Evolutionary conservation across 208 protist genomes (phyloP).

Genomic region (Porcisia hertigi): DNA sequence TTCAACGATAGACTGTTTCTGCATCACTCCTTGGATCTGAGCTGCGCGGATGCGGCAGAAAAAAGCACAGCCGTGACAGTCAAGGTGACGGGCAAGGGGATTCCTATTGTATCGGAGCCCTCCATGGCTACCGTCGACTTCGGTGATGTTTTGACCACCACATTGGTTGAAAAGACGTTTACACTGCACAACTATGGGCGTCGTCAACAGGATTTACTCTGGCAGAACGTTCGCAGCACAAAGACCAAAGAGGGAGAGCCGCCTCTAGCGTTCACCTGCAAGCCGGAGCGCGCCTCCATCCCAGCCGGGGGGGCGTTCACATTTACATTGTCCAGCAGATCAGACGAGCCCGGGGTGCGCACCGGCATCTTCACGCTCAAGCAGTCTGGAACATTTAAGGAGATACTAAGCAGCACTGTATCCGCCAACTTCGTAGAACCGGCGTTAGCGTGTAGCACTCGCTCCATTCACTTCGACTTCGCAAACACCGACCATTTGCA

Average conservation of each 20-base stretch:
- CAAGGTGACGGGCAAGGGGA: slow-evolving; percentile 87
- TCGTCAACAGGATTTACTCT: slow-evolving; percentile 88
- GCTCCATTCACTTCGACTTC: slow-evolving; percentile 85
- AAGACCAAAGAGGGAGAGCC: slow-evolving; percentile 71
- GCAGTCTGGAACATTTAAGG: slow-evolving; percentile 74
- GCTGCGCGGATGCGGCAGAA: slow-evolving; percentile 14
- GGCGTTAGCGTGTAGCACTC: slow-evolving; percentile 77
- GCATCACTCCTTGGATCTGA: neutral
- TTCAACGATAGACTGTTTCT: slow-evolving; percentile 86
- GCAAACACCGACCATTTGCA: slow-evolving; percentile 44
- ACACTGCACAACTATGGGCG: slow-evolving; percentile 90
- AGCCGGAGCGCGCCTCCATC: slow-evolving; percentile 83
- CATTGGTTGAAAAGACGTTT: slow-evolving; percentile 47
- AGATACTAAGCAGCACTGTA: slow-evolving; percentile 74
- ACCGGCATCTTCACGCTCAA: slow-evolving; percentile 86
- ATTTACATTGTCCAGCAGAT: slow-evolving; percentile 73
- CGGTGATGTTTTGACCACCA: slow-evolving; percentile 90
- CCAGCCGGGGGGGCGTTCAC: slow-evolving; percentile 36
- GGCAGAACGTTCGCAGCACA: slow-evolving; percentile 69
- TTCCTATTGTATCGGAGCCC: slow-evolving; percentile 78
- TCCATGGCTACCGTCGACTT: slow-evolving; percentile 70
- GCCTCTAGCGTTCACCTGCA: slow-evolving; percentile 76
- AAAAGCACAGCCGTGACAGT: slow-evolving; percentile 41
- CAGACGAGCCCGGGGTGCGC: slow-evolving; percentile 51
- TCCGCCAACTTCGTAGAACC: slow-evolving; percentile 87